phyloP scores from a whole-genome alignment of 495 filamentous ascomycete species.

The Hypoxylon trugodes region DNA sequence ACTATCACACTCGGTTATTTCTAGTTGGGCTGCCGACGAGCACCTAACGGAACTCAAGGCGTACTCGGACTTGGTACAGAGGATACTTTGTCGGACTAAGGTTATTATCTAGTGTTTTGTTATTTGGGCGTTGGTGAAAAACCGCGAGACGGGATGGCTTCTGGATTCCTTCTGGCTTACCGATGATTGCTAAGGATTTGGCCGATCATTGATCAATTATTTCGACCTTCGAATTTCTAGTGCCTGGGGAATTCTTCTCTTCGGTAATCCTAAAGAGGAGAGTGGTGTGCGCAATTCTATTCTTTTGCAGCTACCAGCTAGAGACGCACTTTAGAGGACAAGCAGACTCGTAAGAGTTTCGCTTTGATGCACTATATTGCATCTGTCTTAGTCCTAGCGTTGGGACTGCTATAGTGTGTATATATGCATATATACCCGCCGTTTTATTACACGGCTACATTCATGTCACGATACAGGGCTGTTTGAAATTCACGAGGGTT shows the following conservation, averaged over 20 bases:
- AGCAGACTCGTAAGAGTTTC: background rate
- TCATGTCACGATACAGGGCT: conserved; percentile 18
- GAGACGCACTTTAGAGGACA: background rate
- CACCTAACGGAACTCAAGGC: conserved; percentile 25
- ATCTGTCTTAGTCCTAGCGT: background rate
- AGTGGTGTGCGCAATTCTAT: background rate
- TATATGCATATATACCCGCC: conserved; percentile 38
- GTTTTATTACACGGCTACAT: conserved; percentile 26
- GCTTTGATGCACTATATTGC: conserved; percentile 2
- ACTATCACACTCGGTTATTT: conserved; percentile 10
- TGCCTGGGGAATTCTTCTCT: background rate
- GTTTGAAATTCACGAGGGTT: conserved; percentile 24
- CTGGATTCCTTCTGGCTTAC: conserved; percentile 11
- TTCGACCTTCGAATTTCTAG: conserved; percentile 7
- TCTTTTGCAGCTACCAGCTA: conserved; percentile 2
- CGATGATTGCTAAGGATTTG: conserved; percentile 1
- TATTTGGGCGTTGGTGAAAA: conserved; percentile 31
- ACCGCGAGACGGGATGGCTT: conserved; percentile 17
- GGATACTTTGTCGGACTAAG: conserved; percentile 29
- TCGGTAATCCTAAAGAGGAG: background rate
- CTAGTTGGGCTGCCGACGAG: conserved; percentile 13
- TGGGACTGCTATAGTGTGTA: conserved; percentile 28
- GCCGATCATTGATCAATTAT: conserved; percentile 1
- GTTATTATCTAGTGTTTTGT: conserved; percentile 30
- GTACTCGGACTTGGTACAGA: conserved; percentile 29